Evolutionary conservation across 305 asterid genomes (phyloP).

Genomic region (Coffea humblotiana): DNA sequence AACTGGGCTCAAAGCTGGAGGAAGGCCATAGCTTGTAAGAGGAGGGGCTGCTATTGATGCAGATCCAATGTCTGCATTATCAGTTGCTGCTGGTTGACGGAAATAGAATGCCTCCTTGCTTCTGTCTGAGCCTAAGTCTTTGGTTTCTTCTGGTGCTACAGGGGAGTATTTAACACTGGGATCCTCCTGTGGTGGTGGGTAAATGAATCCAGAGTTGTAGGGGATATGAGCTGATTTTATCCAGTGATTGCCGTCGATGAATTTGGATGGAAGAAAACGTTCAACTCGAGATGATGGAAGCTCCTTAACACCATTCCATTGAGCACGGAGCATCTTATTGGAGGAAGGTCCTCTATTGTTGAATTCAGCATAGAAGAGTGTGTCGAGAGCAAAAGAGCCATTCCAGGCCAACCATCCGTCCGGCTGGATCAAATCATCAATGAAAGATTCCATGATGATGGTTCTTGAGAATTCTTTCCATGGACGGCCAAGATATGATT

Average conservation of each 20-base stretch:
- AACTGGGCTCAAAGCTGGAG: not conserved
- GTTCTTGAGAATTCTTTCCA: constrained; percentile 85
- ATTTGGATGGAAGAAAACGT: constrained; percentile 16
- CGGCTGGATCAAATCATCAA: constrained; percentile 59
- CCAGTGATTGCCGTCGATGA: constrained; percentile 61
- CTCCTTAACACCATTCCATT: constrained; percentile 16
- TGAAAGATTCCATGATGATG: constrained; percentile 62
- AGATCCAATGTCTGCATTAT: not conserved
- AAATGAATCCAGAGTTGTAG: constrained; percentile 47
- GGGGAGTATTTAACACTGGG: constrained; percentile 53
- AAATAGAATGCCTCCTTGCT: constrained; percentile 14
- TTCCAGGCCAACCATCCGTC: constrained; percentile 77
- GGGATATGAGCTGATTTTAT: constrained; percentile 40
- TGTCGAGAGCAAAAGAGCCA: constrained; percentile 42
- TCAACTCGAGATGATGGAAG: not conserved
- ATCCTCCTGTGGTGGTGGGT: constrained; percentile 47
- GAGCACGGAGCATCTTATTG: constrained; percentile 40
- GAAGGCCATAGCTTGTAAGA: not conserved
- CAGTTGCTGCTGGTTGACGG: not conserved
- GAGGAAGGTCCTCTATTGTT: constrained; percentile 78
- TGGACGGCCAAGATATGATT: constrained; percentile 70
- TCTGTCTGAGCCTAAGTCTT: constrained; percentile 45
- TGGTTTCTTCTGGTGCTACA: constrained; percentile 54
- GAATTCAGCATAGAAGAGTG: constrained; percentile 68
- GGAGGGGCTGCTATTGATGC: not conserved